phyloP scores from a whole-genome alignment of 768 basidiomycete genomes.

The Boletellus sp. region DNA sequence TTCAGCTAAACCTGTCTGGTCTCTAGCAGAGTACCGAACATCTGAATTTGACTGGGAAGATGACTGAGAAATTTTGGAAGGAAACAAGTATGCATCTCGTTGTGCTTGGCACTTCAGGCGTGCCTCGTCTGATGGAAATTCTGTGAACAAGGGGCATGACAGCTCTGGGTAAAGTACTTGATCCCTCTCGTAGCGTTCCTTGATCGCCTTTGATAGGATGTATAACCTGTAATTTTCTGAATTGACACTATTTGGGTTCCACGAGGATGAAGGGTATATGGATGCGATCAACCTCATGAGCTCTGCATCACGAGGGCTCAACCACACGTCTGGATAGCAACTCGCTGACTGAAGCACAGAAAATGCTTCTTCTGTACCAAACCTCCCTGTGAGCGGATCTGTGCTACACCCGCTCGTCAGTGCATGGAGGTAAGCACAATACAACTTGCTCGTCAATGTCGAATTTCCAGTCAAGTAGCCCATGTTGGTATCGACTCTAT shows the following conservation, averaged over 20 bases:
- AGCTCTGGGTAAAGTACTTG: constrained; percentile 8
- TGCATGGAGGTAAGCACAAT: constrained; percentile 42
- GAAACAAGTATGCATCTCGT: constrained; percentile 14
- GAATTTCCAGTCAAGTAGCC: constrained; percentile 26
- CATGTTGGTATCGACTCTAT: constrained; percentile 27
- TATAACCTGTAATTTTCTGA: constrained; percentile 34
- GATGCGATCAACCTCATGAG: constrained; percentile 32
- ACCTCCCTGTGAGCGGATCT: constrained; percentile 42
- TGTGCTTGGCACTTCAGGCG: constrained; percentile 16
- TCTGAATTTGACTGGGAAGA: constrained; percentile 2
- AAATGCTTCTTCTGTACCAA: constrained; percentile 43
- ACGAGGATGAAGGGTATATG: constrained; percentile 35
- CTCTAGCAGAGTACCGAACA: constrained; percentile 10
- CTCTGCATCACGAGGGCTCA: constrained; percentile 23
- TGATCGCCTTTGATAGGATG: constrained; percentile 24
- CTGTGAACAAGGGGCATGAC: not conserved
- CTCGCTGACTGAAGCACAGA: constrained; percentile 35
- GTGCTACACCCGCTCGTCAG: constrained; percentile 36
- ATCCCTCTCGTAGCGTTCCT: constrained; percentile 22
- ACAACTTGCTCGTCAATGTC: constrained; percentile 29
- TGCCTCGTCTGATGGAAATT: constrained; percentile 4
- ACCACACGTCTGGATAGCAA: constrained; percentile 35
- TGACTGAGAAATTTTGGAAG: constrained; percentile 1
- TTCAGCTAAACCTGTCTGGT: constrained; percentile 5
- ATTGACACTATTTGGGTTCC: constrained; percentile 35